Conservation (phyloP, 2,329 filamentous ascomycete genomes). For the Huntiella bhutanensis region DNA sequence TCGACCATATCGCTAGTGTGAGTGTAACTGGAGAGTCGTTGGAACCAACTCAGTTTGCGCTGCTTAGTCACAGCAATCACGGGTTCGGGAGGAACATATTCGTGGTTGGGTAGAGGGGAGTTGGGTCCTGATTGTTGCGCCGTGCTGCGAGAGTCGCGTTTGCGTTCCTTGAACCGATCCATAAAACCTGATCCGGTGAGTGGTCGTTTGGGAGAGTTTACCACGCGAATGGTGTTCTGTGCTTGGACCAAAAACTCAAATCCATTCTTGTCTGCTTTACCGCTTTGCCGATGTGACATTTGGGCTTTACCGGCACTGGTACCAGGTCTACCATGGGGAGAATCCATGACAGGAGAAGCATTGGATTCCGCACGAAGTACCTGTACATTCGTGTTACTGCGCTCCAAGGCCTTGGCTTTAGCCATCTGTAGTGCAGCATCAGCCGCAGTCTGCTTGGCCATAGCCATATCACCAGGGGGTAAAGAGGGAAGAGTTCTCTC, state of each 20-base stretch:
- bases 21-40: slow-evolving; percentile 17
- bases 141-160: slow-evolving; percentile 4
- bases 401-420: slow-evolving; percentile 25
- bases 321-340: not conserved
- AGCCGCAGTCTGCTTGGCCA: slow-evolving; percentile 12
- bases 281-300: not conserved
- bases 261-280: slow-evolving; percentile 15
- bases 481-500: slow-evolving; percentile 33
- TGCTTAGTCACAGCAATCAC: slow-evolving; percentile 20
- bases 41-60: slow-evolving; percentile 32
- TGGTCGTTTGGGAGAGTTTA: slow-evolving; percentile 26
- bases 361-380: slow-evolving; percentile 3
- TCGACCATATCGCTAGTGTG: slow-evolving; percentile 6
- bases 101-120: slow-evolving; percentile 1
- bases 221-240: slow-evolving; percentile 35
- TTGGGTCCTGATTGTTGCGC: not conserved
- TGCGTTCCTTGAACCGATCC: slow-evolving; percentile 10
- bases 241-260: slow-evolving; percentile 27
- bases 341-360: not conserved
- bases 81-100: slow-evolving; percentile 11
- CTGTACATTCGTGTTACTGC: slow-evolving; percentile 17
- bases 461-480: slow-evolving; percentile 20
- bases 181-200: slow-evolving; percentile 8
- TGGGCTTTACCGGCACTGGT: not conserved
- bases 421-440: slow-evolving; percentile 25